Evolutionary conservation across 1,284 basidiomycete species (phyloP).

Genomic region (Anthracocystis setariae): DNA sequence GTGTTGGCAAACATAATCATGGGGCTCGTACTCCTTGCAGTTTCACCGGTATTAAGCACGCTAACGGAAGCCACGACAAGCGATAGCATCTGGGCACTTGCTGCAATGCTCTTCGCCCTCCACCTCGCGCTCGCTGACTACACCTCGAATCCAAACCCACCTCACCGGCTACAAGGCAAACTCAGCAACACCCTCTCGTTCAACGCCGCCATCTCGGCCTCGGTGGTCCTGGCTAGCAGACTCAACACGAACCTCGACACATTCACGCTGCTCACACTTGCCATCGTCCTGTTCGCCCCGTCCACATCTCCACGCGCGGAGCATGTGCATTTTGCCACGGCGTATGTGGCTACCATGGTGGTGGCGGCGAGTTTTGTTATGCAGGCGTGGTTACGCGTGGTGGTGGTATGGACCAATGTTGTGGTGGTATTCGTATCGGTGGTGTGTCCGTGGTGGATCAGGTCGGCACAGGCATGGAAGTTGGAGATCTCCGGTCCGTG

Average conservation of each 20-base stretch:
- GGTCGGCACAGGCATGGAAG: slow-evolving; percentile 56
- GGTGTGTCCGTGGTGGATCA: slow-evolving; percentile 55
- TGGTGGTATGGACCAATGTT: slow-evolving; percentile 14
- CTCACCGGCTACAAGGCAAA: slow-evolving; percentile 8
- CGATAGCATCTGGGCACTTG: slow-evolving; percentile 95
- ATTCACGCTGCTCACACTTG: slow-evolving; percentile 87
- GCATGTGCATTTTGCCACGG: not conserved
- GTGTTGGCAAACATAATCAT: slow-evolving; percentile 72
- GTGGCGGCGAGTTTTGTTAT: not conserved
- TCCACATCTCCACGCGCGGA: not conserved
- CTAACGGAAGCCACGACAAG: slow-evolving; percentile 93
- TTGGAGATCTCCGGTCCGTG: slow-evolving; percentile 57
- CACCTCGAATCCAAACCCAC: not conserved
- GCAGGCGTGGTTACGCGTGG: slow-evolving; percentile 5
- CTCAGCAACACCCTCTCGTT: slow-evolving; percentile 78
- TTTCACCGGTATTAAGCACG: slow-evolving; percentile 90
- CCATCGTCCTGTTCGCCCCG: slow-evolving; percentile 69
- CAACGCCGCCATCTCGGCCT: slow-evolving; percentile 92
- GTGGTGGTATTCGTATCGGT: slow-evolving; percentile 35
- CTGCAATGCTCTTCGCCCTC: slow-evolving; percentile 75
- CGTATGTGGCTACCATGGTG: slow-evolving; percentile 7
- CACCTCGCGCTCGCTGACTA: slow-evolving; percentile 79
- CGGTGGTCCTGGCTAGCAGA: slow-evolving; percentile 91
- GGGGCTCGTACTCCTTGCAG: slow-evolving; percentile 84
- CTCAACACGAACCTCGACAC: slow-evolving; percentile 84